Evolutionary conservation across 208 protist species (phyloP).

Genomic region (Herpetomonas muscarum): DNA sequence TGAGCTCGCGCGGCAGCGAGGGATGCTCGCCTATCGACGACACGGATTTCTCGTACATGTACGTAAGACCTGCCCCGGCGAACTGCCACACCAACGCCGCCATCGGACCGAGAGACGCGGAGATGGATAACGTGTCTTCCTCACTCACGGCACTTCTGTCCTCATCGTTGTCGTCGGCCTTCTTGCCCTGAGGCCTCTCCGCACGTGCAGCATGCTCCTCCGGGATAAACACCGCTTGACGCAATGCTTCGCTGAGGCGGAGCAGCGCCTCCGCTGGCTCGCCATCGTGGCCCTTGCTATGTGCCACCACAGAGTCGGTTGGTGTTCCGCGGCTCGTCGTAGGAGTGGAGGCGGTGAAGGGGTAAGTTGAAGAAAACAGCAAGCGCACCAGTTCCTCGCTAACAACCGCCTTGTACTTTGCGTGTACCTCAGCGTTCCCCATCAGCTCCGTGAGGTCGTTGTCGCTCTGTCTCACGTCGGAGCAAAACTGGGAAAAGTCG

Average conservation of each 20-base stretch:
- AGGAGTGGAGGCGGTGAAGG: too few species aligned
- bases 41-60: neutral
- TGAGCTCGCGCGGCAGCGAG: neutral
- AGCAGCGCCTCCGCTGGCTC: too few species aligned
- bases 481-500: slow-evolving; percentile 3
- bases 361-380: slow-evolving; percentile 5
- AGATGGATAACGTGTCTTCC: too few species aligned
- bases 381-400: neutral
- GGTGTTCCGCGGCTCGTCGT: too few species aligned
- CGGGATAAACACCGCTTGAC: neutral
- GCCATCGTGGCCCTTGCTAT: too few species aligned
- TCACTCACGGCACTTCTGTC: neutral
- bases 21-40: neutral
- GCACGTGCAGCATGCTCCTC: neutral
- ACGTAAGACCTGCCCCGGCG: neutral
- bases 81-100: neutral
- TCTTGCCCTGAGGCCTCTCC: neutral
- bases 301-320: too few species aligned
- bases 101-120: neutral
- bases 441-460: slow-evolving; percentile 5
- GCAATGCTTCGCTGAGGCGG: neutral
- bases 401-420: neutral
- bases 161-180: neutral
- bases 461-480: neutral
- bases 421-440: neutral